Evolutionary conservation across 108 stramenopile genomes (phyloP), one percentile per base, ranked within the genome.

Genomic region (Cylindrotheca fusiformis): DNA sequence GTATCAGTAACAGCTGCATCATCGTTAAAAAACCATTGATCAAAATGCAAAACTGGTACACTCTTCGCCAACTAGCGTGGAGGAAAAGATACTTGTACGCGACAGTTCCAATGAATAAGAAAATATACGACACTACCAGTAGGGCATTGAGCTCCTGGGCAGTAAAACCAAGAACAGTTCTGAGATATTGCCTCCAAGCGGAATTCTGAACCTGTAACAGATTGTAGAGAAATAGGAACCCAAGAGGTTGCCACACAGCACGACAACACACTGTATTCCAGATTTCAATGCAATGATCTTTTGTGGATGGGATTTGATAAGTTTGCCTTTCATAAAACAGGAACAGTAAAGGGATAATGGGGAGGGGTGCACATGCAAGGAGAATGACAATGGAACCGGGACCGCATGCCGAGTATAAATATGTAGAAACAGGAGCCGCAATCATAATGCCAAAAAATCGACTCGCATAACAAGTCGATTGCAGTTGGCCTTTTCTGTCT

Each of bases 371-470:
- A 18, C 45, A 32, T 36, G 77, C 75, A 81, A 91, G 78, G 24
- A 85, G 52, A 4, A 65, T 52, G 1, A 87, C 72, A 31, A 91
- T 67, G 21, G 52, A 52, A 8, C 67, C 44, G 2, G 86, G 86
- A 18, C 89, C 85, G 33, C 64, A 57, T n/a, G 23, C 24, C 51
- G 57, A 56, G 68, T 87, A 91, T 25, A 91, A 58, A 28, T 69
- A 49, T n/a, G 88, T 90, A 6, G 71, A 68, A n/a, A 71, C 48
- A 23, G 88, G 85, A 32, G 88, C 85, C 6, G 83, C 77, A 5
- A 90, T 61, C 85, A 90, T 86, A 33, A 90, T 52, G 24, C 85
- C 88, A 76, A 90, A 86, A 63, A 90, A 90, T 22, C 84, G 67
- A 52, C 80, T 78, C 14, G 83, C 83, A 61, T 90, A 90, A 58